Percentiles rank a stretch among this genome's conserved stretches.
These are phyloP conservation scores for Aspergillus aculeatinus DNA, from an alignment of 2,329 filamentous ascomycete genomes.

Conservation along the genomic window DNA sequence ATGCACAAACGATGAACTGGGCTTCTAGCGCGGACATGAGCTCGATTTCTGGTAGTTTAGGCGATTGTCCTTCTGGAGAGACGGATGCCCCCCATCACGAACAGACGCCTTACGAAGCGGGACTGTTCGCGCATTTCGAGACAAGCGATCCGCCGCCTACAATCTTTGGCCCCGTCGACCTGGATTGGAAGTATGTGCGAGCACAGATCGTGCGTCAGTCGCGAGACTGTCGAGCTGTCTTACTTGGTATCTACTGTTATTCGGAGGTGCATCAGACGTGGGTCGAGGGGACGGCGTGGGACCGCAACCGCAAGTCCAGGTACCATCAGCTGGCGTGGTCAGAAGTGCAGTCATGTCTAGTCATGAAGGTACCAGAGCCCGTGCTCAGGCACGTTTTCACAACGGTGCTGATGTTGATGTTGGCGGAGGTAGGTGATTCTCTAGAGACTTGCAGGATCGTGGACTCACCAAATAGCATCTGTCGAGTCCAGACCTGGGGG, in stretches of 20 bases:
- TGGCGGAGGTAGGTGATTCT: slow-evolving; percentile 32
- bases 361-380: slow-evolving; percentile 26
- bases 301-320: slow-evolving; percentile 27
- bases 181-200: slow-evolving; percentile 36
- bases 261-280: slow-evolving; percentile 32
- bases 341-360: slow-evolving; percentile 30
- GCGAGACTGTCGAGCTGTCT: slow-evolving; percentile 24
- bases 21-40: neutral
- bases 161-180: slow-evolving; percentile 31
- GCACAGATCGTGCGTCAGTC: slow-evolving; percentile 27
- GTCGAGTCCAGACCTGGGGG: slow-evolving; percentile 29
- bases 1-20: slow-evolving; percentile 13
- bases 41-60: neutral
- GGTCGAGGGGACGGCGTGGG: slow-evolving; percentile 28
- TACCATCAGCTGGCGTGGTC: slow-evolving; percentile 34
- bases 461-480: slow-evolving; percentile 23
- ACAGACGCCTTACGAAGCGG: slow-evolving; percentile 28
- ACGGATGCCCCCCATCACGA: neutral
- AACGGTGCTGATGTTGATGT: slow-evolving; percentile 35
- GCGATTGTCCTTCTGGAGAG: neutral
- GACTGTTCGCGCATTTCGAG: slow-evolving; percentile 31
- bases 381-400: slow-evolving; percentile 28
- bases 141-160: slow-evolving; percentile 30
- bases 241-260: slow-evolving; percentile 36
- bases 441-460: neutral